phyloP scores from a whole-genome alignment of 2,329 filamentous ascomycete species.

The Clonostachys chloroleuca region DNA sequence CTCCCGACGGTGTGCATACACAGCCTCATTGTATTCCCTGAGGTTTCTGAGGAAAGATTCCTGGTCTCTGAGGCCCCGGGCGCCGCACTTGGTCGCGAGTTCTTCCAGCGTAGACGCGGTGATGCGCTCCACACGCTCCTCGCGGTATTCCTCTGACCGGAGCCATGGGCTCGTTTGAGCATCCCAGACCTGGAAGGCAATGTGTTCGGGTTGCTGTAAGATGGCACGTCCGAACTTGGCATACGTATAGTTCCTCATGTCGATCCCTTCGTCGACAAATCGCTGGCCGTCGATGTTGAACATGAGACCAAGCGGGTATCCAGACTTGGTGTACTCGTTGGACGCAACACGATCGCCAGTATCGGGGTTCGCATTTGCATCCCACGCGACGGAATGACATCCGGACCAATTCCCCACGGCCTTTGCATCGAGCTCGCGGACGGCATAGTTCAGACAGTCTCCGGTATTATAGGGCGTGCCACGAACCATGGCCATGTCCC shows the following conservation, averaged over 20 bases:
- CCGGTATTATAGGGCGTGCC: slow-evolving; percentile 64
- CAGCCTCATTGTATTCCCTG: slow-evolving; percentile 53
- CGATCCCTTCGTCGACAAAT: slow-evolving; percentile 64
- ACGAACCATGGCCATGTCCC: slow-evolving; percentile 58
- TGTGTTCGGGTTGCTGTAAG: slow-evolving; percentile 49
- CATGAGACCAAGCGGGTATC: slow-evolving; percentile 64
- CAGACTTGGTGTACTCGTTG: slow-evolving; percentile 66
- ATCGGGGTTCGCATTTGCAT: slow-evolving; percentile 52
- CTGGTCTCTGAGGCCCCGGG: slow-evolving; percentile 39
- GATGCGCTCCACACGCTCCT: slow-evolving; percentile 50
- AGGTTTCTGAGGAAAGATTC: slow-evolving; percentile 46
- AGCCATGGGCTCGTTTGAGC: slow-evolving; percentile 44
- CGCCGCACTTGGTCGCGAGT: slow-evolving; percentile 43
- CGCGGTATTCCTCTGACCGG: slow-evolving; percentile 56
- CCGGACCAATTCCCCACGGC: slow-evolving; percentile 57
- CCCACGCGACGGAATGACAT: slow-evolving; percentile 63
- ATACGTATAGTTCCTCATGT: slow-evolving; percentile 64
- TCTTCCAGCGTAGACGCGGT: slow-evolving; percentile 45
- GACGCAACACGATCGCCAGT: slow-evolving; percentile 53
- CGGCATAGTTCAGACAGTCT: slow-evolving; percentile 48
- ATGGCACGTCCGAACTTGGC: slow-evolving; percentile 62
- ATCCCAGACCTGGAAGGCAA: slow-evolving; percentile 65
- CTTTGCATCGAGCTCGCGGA: slow-evolving; percentile 43
- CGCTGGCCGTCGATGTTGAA: slow-evolving; percentile 52
- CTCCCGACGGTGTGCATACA: slow-evolving; percentile 37